Evolutionary conservation across 805 yeast genomes (phyloP), one percentile per base, ranked within the genome.

Genomic region (Suhomyces prunicola): DNA sequence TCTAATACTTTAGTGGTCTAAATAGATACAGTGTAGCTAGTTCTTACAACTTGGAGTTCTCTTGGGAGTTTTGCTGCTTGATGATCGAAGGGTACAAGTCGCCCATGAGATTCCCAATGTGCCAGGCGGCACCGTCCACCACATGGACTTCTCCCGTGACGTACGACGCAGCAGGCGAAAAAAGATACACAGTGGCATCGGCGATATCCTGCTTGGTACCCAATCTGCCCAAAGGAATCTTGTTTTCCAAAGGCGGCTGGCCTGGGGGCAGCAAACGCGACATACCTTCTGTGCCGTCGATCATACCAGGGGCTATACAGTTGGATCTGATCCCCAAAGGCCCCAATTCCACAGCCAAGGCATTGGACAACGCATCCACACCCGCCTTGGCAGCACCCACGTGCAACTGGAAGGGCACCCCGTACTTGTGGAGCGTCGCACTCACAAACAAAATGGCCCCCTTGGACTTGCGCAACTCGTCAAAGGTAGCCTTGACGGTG

Each of bases 371-470:
- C 3, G 97, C 96, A 67, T 93, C 98, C 42, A 93, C 80, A 24
- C 97, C 98, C 1, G 97, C 97, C 71, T 93, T 93, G 2, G 97
- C 97, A 0, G 97, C 97, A 5, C 92, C 87, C 3, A 91, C 97
- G 63, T 93, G 97, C 5, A 84, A 63, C 71, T 93, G 97, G 73
- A 87, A 84, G 12, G 97, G 96, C 27, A 88, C 83, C 9, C 97
- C 97, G 61, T 84, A 81, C 69, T 88, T 89, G 70, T 93, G 97
- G 55, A 93, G 78, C 2, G 97, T 92, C 2, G 98, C 96, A 47
- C 92, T 82, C 17, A 93, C 88, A 61, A 92, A 90, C 10, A 92
- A 59, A 13, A 90, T 76, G 2, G 84, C 71, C 24, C 98, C 97
- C 68, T 83, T 84, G 61, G 80, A 81, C 63, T 79, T 74, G 46